A percentile compares a stretch with the other conserved stretches of the same genome.
Conservation (phyloP, 805 yeast species). For the Starmerella sp. region DNA sequence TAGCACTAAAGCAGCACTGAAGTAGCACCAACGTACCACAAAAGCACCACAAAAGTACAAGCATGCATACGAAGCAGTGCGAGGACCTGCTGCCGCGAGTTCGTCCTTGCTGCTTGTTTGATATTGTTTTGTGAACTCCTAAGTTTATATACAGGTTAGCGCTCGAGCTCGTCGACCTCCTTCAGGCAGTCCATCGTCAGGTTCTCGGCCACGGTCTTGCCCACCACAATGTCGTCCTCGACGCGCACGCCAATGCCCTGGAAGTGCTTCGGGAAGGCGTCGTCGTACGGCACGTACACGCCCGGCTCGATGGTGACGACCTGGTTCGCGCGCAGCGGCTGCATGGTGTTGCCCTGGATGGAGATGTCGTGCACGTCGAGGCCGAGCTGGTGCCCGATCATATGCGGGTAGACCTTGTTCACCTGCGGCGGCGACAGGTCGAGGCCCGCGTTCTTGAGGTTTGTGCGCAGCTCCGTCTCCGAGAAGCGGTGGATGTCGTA, state of each 20-base stretch:
- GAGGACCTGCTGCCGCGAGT: too few relatives aligned
- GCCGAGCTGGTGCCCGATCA: conserved; percentile 91
- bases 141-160: background rate
- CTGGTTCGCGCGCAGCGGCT: conserved; percentile 47
- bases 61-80: too few relatives aligned
- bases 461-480: conserved; percentile 46
- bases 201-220: conserved; percentile 43
- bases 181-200: conserved; percentile 77
- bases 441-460: conserved; percentile 65
- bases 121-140: background rate
- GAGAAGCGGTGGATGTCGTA: conserved; percentile 69
- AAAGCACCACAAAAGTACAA: too few relatives aligned
- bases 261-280: conserved; percentile 62
- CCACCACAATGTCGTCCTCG: conserved; percentile 88
- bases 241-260: conserved; percentile 87
- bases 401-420: conserved; percentile 71
- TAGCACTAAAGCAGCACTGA: too few relatives aligned
- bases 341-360: conserved; percentile 27
- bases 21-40: too few relatives aligned
- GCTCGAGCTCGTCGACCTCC: conserved; percentile 47
- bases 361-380: conserved; percentile 49
- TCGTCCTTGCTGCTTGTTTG: too few relatives aligned
- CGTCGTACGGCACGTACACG: conserved; percentile 67
- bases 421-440: conserved; percentile 25
- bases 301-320: conserved; percentile 96